Percentiles rank a stretch among this genome's conserved stretches.
Evolutionary conservation across 2,329 filamentous ascomycete species (phyloP).

Genomic region (Cordyceps cicadae): DNA sequence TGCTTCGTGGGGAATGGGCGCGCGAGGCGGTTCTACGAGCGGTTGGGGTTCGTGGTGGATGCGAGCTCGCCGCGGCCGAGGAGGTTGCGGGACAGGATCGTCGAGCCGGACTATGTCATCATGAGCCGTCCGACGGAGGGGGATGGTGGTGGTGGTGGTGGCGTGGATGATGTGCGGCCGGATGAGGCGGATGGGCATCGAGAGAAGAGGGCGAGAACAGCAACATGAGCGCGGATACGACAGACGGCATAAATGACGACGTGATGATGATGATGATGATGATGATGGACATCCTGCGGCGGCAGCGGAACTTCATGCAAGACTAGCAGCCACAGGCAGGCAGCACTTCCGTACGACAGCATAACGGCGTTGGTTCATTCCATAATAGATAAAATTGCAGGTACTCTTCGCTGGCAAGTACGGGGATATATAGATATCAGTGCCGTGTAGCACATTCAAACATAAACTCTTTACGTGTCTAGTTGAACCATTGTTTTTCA

Average conservation of each 20-base stretch:
- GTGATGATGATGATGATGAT: not conserved
- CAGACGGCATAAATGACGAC: not conserved
- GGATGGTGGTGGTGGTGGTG: not conserved
- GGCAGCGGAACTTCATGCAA: not conserved
- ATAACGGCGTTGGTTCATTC: slow-evolving; percentile 11
- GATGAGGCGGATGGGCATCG: not conserved
- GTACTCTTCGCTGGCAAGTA: slow-evolving; percentile 14
- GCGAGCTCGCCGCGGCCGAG: slow-evolving; percentile 46
- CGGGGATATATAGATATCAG: slow-evolving; percentile 4
- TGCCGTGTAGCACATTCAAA: slow-evolving; percentile 8
- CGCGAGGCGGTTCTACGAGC: slow-evolving; percentile 53
- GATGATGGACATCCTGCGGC: not conserved
- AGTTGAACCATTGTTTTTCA: slow-evolving; percentile 3
- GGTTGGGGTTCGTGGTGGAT: slow-evolving; percentile 49
- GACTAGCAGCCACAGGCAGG: not conserved
- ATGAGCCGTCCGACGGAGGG: slow-evolving; percentile 31
- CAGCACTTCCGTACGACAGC: slow-evolving; percentile 11
- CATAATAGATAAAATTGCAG: slow-evolving; percentile 1
- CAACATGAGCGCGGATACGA: not conserved
- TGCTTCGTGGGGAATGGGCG: slow-evolving; percentile 56
- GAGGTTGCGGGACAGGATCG: slow-evolving; percentile 43
- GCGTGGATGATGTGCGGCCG: not conserved
- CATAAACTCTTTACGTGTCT: slow-evolving; percentile 12
- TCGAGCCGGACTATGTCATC: slow-evolving; percentile 51
- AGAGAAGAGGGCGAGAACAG: not conserved